Evolutionary conservation across 2,329 filamentous ascomycete species (phyloP).

Genomic region (Cadophora gregata): DNA sequence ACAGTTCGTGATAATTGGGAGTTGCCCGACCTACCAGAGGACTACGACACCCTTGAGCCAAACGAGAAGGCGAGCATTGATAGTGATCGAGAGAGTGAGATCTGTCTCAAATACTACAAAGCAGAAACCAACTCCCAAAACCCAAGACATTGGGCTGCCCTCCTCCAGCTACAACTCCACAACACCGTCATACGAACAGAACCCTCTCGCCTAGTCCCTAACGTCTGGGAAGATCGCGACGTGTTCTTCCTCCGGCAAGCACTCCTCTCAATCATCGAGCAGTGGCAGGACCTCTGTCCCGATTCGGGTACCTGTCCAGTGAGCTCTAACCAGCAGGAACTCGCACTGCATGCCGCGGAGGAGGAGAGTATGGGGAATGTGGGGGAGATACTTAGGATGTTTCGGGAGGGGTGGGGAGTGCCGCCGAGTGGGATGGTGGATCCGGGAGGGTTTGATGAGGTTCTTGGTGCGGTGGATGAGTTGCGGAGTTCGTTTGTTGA

Average conservation of each 20-base stretch:
- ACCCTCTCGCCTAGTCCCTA: slow-evolving; percentile 12
- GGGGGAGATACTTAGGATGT: slow-evolving; percentile 25
- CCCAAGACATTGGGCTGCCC: slow-evolving; percentile 5
- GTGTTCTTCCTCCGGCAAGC: slow-evolving; percentile 24
- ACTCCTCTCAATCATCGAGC: slow-evolving; percentile 19
- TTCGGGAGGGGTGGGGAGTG: slow-evolving; percentile 29
- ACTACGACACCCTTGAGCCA: slow-evolving; percentile 18
- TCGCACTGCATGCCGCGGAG: slow-evolving; percentile 22
- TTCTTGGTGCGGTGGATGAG: slow-evolving; percentile 13
- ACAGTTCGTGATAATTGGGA: not conserved
- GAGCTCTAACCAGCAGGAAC: slow-evolving; percentile 29
- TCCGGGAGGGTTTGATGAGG: slow-evolving; percentile 23
- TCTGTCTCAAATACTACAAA: slow-evolving; percentile 16
- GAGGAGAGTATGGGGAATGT: slow-evolving; percentile 26
- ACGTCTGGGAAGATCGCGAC: slow-evolving; percentile 17
- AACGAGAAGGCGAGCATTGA: slow-evolving; percentile 17
- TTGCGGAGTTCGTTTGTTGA: slow-evolving; percentile 9
- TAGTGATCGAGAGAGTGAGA: slow-evolving; percentile 7
- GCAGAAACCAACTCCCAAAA: slow-evolving; percentile 1
- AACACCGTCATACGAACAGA: slow-evolving; percentile 14
- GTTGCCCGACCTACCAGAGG: slow-evolving; percentile 16
- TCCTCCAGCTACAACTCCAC: slow-evolving; percentile 6
- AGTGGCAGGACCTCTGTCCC: slow-evolving; percentile 22
- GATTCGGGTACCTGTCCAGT: slow-evolving; percentile 21
- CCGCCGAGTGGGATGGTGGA: slow-evolving; percentile 25